A percentile compares a stretch with the other conserved stretches of the same genome.
phyloP scores from a whole-genome alignment of 495 filamentous ascomycete species.

The Barbatosphaeria neglecta region DNA sequence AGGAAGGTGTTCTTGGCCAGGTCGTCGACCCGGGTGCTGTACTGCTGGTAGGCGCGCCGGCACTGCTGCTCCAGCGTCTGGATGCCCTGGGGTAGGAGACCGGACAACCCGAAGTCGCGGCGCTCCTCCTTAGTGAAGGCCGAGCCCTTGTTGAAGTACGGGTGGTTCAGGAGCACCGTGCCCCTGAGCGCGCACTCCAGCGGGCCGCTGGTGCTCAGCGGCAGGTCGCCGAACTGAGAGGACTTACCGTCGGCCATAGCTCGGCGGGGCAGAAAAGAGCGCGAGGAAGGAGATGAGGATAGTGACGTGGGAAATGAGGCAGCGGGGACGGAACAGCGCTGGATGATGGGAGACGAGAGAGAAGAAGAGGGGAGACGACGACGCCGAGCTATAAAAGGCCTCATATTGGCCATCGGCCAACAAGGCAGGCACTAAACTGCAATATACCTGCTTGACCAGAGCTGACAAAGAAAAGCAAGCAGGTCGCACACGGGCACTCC shows the following conservation, averaged over 20 bases:
- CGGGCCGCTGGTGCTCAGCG: conserved; percentile 51
- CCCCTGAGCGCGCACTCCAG: conserved; percentile 51
- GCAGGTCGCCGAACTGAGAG: conserved; percentile 48
- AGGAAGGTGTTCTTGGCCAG: conserved; percentile 77
- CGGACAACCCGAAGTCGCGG: conserved; percentile 53
- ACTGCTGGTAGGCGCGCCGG: conserved; percentile 70
- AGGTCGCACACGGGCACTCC: too few species aligned
- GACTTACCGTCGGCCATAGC: too few species aligned
- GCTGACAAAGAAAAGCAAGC: too few species aligned
- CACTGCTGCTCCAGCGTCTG: conserved; percentile 76
- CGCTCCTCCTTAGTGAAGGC: conserved; percentile 63
- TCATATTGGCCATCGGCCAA: too few species aligned
- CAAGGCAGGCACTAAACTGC: too few species aligned
- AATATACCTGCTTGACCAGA: too few species aligned
- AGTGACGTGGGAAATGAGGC: too few species aligned
- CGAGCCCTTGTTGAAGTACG: conserved; percentile 77
- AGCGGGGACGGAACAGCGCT: too few species aligned
- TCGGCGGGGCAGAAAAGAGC: background rate
- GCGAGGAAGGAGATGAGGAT: background rate
- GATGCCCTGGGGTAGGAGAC: conserved; percentile 58
- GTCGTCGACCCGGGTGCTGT: conserved; percentile 44
- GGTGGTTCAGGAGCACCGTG: conserved; percentile 49
- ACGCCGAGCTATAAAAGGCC: background rate
- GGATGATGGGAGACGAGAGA: background rate
- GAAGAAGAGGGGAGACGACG: background rate